These are phyloP conservation scores for Aureobasidium uvarum DNA, from an alignment of 2,329 filamentous ascomycete genomes.

Conservation along the genomic window DNA sequence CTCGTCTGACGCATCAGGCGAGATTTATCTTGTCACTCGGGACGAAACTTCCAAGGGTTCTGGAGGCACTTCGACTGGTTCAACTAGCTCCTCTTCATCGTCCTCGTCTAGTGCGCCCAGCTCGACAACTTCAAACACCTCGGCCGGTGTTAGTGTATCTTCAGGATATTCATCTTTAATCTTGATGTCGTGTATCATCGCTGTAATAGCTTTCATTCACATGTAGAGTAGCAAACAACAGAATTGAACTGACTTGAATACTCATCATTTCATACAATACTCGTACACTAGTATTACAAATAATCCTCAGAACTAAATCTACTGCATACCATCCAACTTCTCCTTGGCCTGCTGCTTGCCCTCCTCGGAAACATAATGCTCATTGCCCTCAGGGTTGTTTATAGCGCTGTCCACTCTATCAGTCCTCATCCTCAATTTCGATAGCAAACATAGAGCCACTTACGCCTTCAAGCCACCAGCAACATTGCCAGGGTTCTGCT, in stretches of 20 bases:
- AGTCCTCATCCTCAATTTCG: background rate
- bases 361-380: conserved; percentile 20
- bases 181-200: background rate
- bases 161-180: background rate
- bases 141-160: background rate
- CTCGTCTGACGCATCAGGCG: conserved; percentile 62
- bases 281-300: background rate
- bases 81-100: background rate
- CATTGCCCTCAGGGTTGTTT: background rate
- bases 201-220: background rate
- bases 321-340: conserved; percentile 26
- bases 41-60: background rate
- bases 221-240: background rate
- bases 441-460: background rate
- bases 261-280: background rate
- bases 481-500: conserved; percentile 26
- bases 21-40: conserved; percentile 56
- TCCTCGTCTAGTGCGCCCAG: background rate
- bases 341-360: conserved; percentile 29
- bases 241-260: background rate
- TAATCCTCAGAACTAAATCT: background rate
- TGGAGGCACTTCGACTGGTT: background rate
- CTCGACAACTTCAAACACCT: background rate
- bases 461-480: conserved; percentile 27
- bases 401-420: background rate